These are phyloP conservation scores for Suillus subalutaceus DNA, from an alignment of 768 basidiomycete species.

Conservation along the genomic window DNA sequence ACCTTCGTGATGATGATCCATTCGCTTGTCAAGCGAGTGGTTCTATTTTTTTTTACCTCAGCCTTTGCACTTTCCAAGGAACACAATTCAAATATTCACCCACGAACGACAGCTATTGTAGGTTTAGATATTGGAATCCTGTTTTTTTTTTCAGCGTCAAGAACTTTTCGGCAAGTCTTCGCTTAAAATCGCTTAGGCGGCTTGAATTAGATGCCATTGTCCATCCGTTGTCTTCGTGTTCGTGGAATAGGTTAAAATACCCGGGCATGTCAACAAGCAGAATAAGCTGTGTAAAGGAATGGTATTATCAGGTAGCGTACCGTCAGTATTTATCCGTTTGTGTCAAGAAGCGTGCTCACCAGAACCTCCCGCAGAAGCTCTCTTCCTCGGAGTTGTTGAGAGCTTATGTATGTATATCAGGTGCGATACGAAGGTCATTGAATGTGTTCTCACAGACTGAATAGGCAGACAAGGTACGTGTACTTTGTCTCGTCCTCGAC, in stretches of 20 bases:
- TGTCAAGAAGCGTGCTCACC: neutral
- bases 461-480: neutral
- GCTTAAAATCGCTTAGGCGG: neutral
- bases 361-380: neutral
- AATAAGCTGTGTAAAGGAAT: neutral
- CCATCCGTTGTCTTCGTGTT: neutral
- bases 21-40: neutral
- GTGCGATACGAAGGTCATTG: neutral
- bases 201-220: neutral
- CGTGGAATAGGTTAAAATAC: neutral
- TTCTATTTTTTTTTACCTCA: conserved; percentile 3
- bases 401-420: neutral
- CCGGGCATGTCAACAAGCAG: neutral
- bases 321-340: neutral
- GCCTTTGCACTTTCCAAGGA: neutral
- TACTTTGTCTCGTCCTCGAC: neutral
- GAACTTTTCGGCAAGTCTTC: neutral
- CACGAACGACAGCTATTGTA: neutral
- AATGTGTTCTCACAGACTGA: too few species aligned
- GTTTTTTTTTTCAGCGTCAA: neutral
- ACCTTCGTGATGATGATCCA: neutral
- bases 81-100: neutral
- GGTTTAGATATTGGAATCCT: neutral
- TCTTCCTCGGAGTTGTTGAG: neutral
- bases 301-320: neutral